These are phyloP conservation scores for Blastobotrys serpentis DNA, from an alignment of 1,139 yeast species.

Conservation along the genomic window DNA sequence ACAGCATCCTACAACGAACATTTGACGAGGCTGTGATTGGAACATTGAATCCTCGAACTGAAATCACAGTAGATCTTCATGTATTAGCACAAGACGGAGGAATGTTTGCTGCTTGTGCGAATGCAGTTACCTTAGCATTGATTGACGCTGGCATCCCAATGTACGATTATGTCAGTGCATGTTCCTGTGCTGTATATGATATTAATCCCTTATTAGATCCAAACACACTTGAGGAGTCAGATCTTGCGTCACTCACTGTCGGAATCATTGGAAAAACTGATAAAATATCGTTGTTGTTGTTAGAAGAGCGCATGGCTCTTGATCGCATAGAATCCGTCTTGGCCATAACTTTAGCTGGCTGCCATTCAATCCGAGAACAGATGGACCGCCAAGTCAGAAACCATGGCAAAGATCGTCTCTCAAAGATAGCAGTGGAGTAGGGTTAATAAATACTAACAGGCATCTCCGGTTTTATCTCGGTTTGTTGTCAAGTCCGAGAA, in stretches of 20 bases:
- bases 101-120: constrained; percentile 70
- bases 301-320: constrained; percentile 80
- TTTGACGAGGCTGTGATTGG: constrained; percentile 77
- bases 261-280: constrained; percentile 85
- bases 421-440: constrained; percentile 27
- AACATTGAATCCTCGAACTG: constrained; percentile 78
- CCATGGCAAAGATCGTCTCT: constrained; percentile 55
- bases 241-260: constrained; percentile 74
- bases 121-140: constrained; percentile 86
- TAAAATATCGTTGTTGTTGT: constrained; percentile 64
- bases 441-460: neutral
- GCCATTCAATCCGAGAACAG: constrained; percentile 73
- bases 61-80: constrained; percentile 68
- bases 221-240: constrained; percentile 77
- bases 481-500: too few relatives aligned
- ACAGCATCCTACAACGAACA: constrained; percentile 71
- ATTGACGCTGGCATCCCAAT: constrained; percentile 95
- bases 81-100: constrained; percentile 93
- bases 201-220: constrained; percentile 74
- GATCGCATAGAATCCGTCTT: constrained; percentile 75
- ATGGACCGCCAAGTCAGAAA: constrained; percentile 84
- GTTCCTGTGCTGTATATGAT: constrained; percentile 77
- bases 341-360: constrained; percentile 88
- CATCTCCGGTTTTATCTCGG: too few relatives aligned
- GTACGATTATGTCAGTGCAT: constrained; percentile 84